Conservation (phyloP, 805 yeast species). For the Vanderwaltozyma polyspora region DNA sequence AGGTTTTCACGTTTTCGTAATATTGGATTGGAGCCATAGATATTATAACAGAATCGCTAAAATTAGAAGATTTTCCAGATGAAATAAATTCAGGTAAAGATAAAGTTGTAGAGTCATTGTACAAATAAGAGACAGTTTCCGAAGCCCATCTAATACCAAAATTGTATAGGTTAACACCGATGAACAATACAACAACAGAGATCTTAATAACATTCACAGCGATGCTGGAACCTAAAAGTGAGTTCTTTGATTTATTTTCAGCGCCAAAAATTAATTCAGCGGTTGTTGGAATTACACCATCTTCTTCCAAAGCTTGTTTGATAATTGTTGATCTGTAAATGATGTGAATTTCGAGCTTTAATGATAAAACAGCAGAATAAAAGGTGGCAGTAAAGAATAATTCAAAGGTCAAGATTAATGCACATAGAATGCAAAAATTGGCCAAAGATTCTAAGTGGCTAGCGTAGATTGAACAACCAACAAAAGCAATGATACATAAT, state of each 20-base stretch:
- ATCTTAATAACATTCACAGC: constrained; percentile 46
- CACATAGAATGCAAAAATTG: constrained; percentile 69
- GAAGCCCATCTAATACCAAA: constrained; percentile 54
- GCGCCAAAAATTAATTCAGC: constrained; percentile 56
- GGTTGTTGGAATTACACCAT: constrained; percentile 65
- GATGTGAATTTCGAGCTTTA: constrained; percentile 78
- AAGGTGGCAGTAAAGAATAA: constrained; percentile 65
- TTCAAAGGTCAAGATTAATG: constrained; percentile 62
- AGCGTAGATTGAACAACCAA: constrained; percentile 54
- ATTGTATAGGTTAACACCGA: constrained; percentile 56
- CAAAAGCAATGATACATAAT: constrained; percentile 58
- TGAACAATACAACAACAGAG: constrained; percentile 45
- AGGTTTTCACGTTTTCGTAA: constrained; percentile 45
- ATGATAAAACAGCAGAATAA: constrained; percentile 69
- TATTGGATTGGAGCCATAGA: constrained; percentile 47
- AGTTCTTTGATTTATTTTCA: constrained; percentile 13
- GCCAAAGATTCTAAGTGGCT: constrained; percentile 60
- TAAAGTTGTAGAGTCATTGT: constrained; percentile 26
- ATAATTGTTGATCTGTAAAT: constrained; percentile 74
- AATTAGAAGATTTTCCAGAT: constrained; percentile 15
- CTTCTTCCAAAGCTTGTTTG: constrained; percentile 79
- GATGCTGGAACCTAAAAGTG: constrained; percentile 27
- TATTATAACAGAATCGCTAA: constrained; percentile 40
- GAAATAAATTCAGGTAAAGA: constrained; percentile 32
- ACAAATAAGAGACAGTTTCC: constrained; percentile 29